Evolutionary conservation across 129 eudicot species (phyloP), one percentile per base, ranked within the genome.

Genomic region (Mikania micrantha): DNA sequence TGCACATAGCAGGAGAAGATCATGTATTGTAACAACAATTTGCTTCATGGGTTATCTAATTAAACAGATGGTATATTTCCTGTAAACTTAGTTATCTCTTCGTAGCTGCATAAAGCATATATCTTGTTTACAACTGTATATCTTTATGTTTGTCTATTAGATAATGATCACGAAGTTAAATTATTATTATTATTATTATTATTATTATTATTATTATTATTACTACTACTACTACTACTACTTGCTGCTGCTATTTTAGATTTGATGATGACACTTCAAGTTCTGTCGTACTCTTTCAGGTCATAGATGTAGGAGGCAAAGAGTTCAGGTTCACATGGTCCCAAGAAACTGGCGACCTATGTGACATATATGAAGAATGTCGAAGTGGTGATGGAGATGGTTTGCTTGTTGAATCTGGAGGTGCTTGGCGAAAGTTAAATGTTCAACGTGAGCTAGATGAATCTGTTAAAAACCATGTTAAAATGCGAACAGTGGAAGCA

Each of bases 311-410:
- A 21, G 96, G 99, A 58, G 92, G 90, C 28, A 89, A 93, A 81
- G 88, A 68, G 74, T 88, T 88, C 79, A 85, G 90, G 67, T 93
- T 93, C 71, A 84, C 96, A 29, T 89, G 96, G 96, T 75, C 95
- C 4, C 79, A 75, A 40, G 99, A 93, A 76, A 76, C 74, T 27
- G 95, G 89, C 38, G 90, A 84, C 64, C 83, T 88, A 6, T 89
- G 96, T 76, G 99, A 89, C 66, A 83, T 93, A 39, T 93, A 93
- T 22, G 99, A 93, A 81, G 96, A 93, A 66, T 82, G 88, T 21
- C 80, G 59, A 71, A 69, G 88, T 74, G 95, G 90, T 64, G 96
- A 86, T 81, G 92, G 90, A 72, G 87, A 81, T 75, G 90, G 95
- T 20, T 74, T 85, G 82, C 95, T 93, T 67, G 95, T 93, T 68